Evolutionary conservation across 2,329 filamentous ascomycete species (phyloP).

Genomic region (Didymella lethalis): DNA sequence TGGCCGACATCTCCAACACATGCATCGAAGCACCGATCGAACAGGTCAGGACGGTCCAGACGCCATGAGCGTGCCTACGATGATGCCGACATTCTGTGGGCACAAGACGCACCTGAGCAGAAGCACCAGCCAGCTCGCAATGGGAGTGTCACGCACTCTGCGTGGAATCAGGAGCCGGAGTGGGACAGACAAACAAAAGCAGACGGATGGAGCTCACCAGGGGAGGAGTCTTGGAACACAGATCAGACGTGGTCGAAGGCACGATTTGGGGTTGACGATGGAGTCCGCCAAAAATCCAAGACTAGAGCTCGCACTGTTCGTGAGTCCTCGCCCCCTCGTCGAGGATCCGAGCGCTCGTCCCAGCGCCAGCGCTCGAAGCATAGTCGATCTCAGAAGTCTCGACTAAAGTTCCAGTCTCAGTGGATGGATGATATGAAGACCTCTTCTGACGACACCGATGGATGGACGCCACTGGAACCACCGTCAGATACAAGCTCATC

Average conservation of each 20-base stretch:
- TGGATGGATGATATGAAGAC: slow-evolving; percentile 2
- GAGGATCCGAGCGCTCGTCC: background rate
- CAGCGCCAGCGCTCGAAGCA: background rate
- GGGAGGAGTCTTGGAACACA: slow-evolving; percentile 33
- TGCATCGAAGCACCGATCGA: background rate
- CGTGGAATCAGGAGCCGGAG: slow-evolving; percentile 21
- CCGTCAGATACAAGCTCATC: slow-evolving; percentile 20
- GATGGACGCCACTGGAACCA: slow-evolving; percentile 14
- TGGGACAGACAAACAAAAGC: slow-evolving; percentile 21
- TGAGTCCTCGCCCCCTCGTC: background rate
- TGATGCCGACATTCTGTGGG: slow-evolving; percentile 12
- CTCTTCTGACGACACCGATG: slow-evolving; percentile 21
- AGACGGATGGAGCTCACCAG: slow-evolving; percentile 24
- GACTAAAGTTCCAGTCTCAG: background rate
- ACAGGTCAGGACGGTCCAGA: background rate
- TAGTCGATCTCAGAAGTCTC: slow-evolving; percentile 1
- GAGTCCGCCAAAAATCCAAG: slow-evolving; percentile 2
- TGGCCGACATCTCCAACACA: slow-evolving; percentile 34
- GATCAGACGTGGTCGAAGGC: slow-evolving; percentile 27
- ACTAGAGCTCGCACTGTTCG: slow-evolving; percentile 3
- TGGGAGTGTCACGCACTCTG: slow-evolving; percentile 17
- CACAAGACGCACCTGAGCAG: slow-evolving; percentile 10
- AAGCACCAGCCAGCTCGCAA: slow-evolving; percentile 11
- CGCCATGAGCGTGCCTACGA: background rate
- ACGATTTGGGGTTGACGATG: slow-evolving; percentile 5